Evolutionary conservation across 768 basidiomycete species (phyloP).

Genomic region (Butyriboletus loyo): DNA sequence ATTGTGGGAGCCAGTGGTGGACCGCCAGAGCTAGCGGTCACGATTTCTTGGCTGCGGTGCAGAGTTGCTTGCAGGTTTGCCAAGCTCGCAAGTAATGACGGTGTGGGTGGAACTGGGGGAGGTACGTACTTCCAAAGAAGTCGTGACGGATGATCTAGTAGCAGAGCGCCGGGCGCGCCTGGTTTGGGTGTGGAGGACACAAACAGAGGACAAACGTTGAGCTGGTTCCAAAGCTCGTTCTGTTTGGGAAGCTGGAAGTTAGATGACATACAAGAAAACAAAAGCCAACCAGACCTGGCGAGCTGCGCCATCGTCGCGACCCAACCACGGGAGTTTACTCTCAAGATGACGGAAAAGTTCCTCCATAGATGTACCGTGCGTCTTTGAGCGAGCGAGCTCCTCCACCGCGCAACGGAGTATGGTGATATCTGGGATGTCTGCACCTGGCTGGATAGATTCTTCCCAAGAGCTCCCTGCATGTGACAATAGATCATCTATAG

Average conservation of each 20-base stretch:
- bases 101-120: slow-evolving; percentile 25
- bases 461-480: slow-evolving; percentile 7
- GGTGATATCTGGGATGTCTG: slow-evolving; percentile 46
- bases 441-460: slow-evolving; percentile 11
- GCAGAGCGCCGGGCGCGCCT: background rate
- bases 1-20: slow-evolving; percentile 18
- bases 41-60: slow-evolving; percentile 16
- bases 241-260: slow-evolving; percentile 21
- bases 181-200: slow-evolving; percentile 30
- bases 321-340: slow-evolving; percentile 55
- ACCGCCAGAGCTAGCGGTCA: slow-evolving; percentile 9
- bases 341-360: slow-evolving; percentile 60
- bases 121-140: slow-evolving; percentile 40
- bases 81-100: slow-evolving; percentile 29
- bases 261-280: background rate
- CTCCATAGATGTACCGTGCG: slow-evolving; percentile 47
- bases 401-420: slow-evolving; percentile 62
- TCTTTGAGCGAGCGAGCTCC: slow-evolving; percentile 41
- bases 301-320: slow-evolving; percentile 45
- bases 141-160: slow-evolving; percentile 20
- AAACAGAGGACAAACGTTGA: slow-evolving; percentile 50
- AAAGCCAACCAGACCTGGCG: slow-evolving; percentile 47
- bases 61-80: slow-evolving; percentile 20
- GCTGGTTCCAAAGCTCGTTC: slow-evolving; percentile 58
- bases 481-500: slow-evolving; percentile 40